phyloP scores from a whole-genome alignment of 2,329 filamentous ascomycete species.

The Hypocreales sp. region DNA sequence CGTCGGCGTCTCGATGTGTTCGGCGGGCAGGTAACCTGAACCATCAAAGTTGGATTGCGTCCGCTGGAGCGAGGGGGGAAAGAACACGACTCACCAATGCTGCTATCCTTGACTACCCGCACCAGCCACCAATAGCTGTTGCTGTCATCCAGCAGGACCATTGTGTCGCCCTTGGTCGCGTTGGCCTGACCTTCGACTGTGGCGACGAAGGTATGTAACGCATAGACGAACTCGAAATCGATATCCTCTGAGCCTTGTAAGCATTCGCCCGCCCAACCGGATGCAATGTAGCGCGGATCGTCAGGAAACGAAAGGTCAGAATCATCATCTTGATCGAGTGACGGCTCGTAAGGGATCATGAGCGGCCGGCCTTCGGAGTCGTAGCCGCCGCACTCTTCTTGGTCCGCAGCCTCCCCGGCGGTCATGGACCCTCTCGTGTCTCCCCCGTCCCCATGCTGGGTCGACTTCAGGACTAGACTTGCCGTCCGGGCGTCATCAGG shows the following conservation, averaged over 20 bases:
- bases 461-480: no score
- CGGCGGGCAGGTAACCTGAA: conserved; percentile 82
- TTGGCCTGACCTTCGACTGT: conserved; percentile 98
- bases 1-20: conserved; percentile 96
- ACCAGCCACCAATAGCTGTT: conserved; percentile 99
- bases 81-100: conserved; percentile 67
- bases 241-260: conserved; percentile 96
- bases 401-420: no score
- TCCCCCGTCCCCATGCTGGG: no score
- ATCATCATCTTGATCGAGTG: conserved; percentile 42
- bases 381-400: conserved; percentile 4
- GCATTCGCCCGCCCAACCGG: conserved; percentile 63
- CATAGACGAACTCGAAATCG: conserved; percentile 99
- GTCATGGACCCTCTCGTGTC: no score
- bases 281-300: conserved; percentile 51
- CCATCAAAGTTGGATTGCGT: conserved; percentile 8
- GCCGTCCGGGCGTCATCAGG: background rate
- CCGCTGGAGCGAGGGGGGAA: background rate
- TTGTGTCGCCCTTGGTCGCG: conserved; percentile 94
- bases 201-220: conserved; percentile 90
- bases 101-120: conserved; percentile 91
- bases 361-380: conserved; percentile 16
- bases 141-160: conserved; percentile 95
- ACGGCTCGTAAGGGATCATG: conserved; percentile 29
- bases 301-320: conserved; percentile 37